Evolutionary conservation across 1,139 yeast genomes (phyloP).

Genomic region (Yamadazyma diospyri): DNA sequence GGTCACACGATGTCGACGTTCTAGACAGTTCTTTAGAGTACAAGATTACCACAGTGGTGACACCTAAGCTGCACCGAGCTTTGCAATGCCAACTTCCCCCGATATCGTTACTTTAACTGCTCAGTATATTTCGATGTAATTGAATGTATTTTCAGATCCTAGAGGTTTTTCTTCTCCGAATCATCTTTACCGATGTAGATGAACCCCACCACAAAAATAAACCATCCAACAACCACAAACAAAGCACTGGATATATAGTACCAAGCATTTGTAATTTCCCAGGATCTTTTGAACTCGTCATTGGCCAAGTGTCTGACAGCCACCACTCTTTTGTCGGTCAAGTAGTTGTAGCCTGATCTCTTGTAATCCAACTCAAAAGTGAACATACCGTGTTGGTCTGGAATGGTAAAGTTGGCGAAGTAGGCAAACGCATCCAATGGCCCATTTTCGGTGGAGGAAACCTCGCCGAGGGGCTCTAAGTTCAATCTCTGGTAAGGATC

Average conservation of each 20-base stretch:
- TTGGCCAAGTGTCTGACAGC: conserved; percentile 93
- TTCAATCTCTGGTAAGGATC: conserved; percentile 91
- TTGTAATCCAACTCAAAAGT: conserved; percentile 79
- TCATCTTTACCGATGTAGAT: conserved; percentile 42
- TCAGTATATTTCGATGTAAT: background rate
- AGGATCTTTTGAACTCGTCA: conserved; percentile 90
- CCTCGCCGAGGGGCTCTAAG: conserved; percentile 44
- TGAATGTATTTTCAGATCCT: conserved; percentile 7
- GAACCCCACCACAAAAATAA: conserved; percentile 67
- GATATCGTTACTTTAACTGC: background rate
- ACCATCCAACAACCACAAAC: conserved; percentile 73
- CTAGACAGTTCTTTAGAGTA: conserved; percentile 6
- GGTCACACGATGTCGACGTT: conserved; percentile 4
- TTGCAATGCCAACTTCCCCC: conserved; percentile 4
- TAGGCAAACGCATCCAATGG: conserved; percentile 38
- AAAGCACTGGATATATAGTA: conserved; percentile 73
- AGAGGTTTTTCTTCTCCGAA: conserved; percentile 29
- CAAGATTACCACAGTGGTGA: background rate
- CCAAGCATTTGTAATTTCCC: conserved; percentile 94
- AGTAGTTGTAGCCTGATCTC: conserved; percentile 72
- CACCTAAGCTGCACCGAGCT: background rate
- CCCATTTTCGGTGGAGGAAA: conserved; percentile 30
- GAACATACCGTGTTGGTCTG: conserved; percentile 97
- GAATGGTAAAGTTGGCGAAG: conserved; percentile 57
- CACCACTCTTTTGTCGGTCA: conserved; percentile 65